Conservation (phyloP, 257 asterid species). For the Prunella vulgaris region DNA sequence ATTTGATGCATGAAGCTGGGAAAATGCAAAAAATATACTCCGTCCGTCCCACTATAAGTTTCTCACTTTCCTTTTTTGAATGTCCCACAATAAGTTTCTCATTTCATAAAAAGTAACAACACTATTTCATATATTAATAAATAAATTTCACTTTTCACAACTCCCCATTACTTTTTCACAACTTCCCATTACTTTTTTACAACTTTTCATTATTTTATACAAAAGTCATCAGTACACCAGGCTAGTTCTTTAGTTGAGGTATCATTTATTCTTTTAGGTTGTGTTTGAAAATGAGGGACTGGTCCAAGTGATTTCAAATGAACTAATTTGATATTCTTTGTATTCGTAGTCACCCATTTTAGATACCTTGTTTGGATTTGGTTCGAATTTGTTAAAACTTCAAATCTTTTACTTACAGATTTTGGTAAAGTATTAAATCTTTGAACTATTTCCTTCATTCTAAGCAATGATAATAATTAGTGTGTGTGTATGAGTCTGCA, state of each 20-base stretch:
- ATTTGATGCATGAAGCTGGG: too few relatives aligned
- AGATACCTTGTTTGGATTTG: background rate
- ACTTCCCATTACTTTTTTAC: too few relatives aligned
- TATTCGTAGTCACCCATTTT: background rate
- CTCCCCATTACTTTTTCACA: too few relatives aligned
- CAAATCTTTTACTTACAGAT: background rate
- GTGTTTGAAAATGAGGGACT: background rate
- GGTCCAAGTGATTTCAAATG: background rate
- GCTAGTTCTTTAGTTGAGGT: conserved; percentile 70
- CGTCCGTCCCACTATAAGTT: too few relatives aligned
- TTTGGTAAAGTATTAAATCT: background rate
- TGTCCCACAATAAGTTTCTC: too few relatives aligned
- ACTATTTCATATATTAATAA: too few relatives aligned
- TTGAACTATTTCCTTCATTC: background rate
- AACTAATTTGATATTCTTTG: background rate
- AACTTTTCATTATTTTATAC: too few relatives aligned
- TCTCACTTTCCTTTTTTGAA: too few relatives aligned
- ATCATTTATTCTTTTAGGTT: conserved; percentile 15
- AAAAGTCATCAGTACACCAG: conserved; percentile 59
- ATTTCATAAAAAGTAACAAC: too few relatives aligned
- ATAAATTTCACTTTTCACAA: too few relatives aligned
- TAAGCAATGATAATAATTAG: background rate
- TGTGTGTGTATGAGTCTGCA: background rate
- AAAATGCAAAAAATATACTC: too few relatives aligned
- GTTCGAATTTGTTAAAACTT: background rate